phyloP scores from a whole-genome alignment of 768 basidiomycete genomes.

The Phylloporus sp. region DNA sequence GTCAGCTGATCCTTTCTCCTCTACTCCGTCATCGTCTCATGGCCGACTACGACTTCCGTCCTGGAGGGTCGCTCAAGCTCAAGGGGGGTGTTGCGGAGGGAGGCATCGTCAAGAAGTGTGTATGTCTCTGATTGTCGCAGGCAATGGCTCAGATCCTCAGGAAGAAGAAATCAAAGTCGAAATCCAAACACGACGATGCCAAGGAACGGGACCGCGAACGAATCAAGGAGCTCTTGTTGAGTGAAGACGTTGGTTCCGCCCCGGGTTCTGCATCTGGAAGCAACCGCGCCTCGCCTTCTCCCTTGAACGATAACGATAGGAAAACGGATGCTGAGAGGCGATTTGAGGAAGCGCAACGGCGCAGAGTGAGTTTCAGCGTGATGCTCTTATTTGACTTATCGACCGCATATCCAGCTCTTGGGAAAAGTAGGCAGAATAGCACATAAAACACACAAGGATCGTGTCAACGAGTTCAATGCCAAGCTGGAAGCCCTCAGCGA shows the following conservation, averaged over 20 bases:
- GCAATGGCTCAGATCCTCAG: slow-evolving; percentile 35
- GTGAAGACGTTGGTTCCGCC: slow-evolving; percentile 42
- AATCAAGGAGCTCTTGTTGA: slow-evolving; percentile 49
- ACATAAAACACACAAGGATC: slow-evolving; percentile 87
- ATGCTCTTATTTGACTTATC: background rate
- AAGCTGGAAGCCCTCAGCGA: slow-evolving; percentile 86
- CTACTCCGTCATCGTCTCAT: slow-evolving; percentile 37
- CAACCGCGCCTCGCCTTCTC: slow-evolving; percentile 57
- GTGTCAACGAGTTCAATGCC: slow-evolving; percentile 84
- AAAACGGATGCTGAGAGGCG: slow-evolving; percentile 87
- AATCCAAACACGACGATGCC: slow-evolving; percentile 50
- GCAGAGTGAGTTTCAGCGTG: slow-evolving; percentile 51
- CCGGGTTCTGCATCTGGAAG: slow-evolving; percentile 51
- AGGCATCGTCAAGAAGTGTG: slow-evolving; percentile 80
- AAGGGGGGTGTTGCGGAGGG: slow-evolving; percentile 80
- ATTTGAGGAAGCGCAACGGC: slow-evolving; percentile 84
- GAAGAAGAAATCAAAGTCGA: slow-evolving; percentile 82
- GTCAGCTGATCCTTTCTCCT: slow-evolving; percentile 24
- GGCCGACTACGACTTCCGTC: slow-evolving; percentile 83
- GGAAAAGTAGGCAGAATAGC: slow-evolving; percentile 75
- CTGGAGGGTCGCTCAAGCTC: slow-evolving; percentile 86
- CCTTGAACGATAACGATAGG: slow-evolving; percentile 43
- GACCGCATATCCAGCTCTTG: slow-evolving; percentile 50
- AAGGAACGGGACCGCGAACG: slow-evolving; percentile 38
- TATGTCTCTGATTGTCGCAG: slow-evolving; percentile 1